A percentile compares a stretch with the other conserved stretches of the same genome.
phyloP scores from a whole-genome alignment of 139 green algal genomes.

The Chlorokybus atmophyticus region DNA sequence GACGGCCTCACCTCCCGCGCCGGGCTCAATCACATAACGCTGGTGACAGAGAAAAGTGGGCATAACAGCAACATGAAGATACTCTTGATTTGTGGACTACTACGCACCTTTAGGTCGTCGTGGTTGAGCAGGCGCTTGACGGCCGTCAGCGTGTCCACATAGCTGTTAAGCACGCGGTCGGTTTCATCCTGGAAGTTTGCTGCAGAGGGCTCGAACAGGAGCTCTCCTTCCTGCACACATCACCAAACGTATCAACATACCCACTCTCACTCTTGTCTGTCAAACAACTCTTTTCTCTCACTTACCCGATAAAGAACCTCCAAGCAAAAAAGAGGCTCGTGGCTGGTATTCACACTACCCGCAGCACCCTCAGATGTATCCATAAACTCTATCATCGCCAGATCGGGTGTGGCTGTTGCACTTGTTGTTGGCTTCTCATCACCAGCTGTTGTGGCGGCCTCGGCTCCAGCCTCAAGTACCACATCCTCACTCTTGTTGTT shows the following conservation, averaged over 20 bases:
- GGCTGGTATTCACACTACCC: too few species aligned
- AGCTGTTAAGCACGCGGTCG: constrained; percentile 10
- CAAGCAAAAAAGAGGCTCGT: constrained; percentile 41
- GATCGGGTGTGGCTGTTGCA: not conserved
- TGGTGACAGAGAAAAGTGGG: too few species aligned
- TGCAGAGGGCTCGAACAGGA: constrained; percentile 5
- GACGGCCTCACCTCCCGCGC: too few species aligned
- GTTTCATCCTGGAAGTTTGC: constrained; percentile 15
- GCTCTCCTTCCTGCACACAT: constrained; percentile 7
- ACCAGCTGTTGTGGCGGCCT: not conserved
- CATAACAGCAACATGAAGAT: too few species aligned
- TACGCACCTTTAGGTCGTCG: constrained; percentile 36
- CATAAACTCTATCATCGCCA: too few species aligned
- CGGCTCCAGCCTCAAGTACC: not conserved
- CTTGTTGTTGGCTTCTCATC: constrained; percentile 4
- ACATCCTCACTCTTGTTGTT: constrained; percentile 4
- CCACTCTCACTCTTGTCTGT: not conserved
- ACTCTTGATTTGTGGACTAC: too few species aligned
- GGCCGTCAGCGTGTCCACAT: constrained; percentile 33
- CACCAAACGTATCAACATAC: too few species aligned
- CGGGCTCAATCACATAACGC: too few species aligned
- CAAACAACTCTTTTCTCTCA: not conserved
- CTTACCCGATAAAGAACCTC: constrained; percentile 42
- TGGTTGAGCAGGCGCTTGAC: constrained; percentile 26
- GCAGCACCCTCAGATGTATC: too few species aligned